Evolutionary conservation across 2,329 filamentous ascomycete species (phyloP).

Genomic region (Ceratocystis papillata): DNA sequence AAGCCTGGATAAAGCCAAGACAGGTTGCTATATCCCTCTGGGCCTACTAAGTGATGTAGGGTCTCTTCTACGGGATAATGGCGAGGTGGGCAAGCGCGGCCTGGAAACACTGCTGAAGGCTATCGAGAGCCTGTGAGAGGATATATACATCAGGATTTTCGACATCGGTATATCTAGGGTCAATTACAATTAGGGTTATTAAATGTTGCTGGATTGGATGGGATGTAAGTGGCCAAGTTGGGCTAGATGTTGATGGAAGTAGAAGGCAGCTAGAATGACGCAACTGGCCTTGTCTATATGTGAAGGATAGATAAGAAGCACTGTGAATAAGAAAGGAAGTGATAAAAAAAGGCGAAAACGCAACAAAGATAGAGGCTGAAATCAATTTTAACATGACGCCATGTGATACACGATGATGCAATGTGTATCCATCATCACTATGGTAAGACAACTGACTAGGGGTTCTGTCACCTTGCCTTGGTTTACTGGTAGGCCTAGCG

Average conservation of each 20-base stretch:
- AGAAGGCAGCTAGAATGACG: background rate
- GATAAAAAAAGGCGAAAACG: background rate
- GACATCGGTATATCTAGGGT: background rate
- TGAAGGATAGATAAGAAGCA: background rate
- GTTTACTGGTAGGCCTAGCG: background rate
- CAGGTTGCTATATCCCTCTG: slow-evolving; percentile 69
- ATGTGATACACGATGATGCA: background rate
- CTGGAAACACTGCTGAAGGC: slow-evolving; percentile 50
- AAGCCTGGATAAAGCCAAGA: slow-evolving; percentile 69
- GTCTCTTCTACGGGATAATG: slow-evolving; percentile 55
- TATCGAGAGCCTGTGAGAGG: slow-evolving; percentile 41
- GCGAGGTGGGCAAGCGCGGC: slow-evolving; percentile 41
- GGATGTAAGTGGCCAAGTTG: background rate
- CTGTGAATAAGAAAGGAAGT: background rate
- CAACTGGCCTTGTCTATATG: background rate
- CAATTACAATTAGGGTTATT: background rate
- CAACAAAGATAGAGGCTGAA: background rate
- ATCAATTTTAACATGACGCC: background rate
- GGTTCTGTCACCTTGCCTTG: background rate
- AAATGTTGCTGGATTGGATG: background rate
- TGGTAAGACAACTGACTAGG: background rate
- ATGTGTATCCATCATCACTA: background rate
- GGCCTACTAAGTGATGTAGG: slow-evolving; percentile 82
- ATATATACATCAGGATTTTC: background rate
- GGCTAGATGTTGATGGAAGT: background rate